Base-by-base conservation (phyloP, 179 eudicot species). In the Vitellaria paradoxa region DNA sequence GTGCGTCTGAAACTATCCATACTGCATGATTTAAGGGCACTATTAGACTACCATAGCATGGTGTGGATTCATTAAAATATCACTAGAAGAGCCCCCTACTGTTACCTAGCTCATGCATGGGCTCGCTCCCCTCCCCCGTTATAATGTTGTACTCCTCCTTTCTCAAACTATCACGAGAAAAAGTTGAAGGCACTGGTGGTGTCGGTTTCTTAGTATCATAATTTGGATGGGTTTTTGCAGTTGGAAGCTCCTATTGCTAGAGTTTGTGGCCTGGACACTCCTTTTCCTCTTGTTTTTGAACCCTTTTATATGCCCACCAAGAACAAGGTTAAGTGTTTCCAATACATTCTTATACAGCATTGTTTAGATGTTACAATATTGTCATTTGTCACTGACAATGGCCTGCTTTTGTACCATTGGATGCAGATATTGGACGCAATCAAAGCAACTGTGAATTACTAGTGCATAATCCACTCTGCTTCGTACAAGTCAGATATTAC, bases 201-300 rank as follows among this genome's bases (percentile, higher is more conserved):
- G 20, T 40, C 21, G 56, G 47, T 70, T 50, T 50, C 15, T 12
- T 70, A 30, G 37, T 30, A 30, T 30, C 37, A 30, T 30, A 30
- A 45, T 30, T 74, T 65, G 26, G 26, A 64, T 46, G 18, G 26
- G 56, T 9, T 68, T 76, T 79, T 85, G 88, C 96, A 96, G 99
- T 86, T 96, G 76, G 98, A 93, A 87, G 98, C 99, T 77, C 99
- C 99, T 1, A 85, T 96, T 61, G 91, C 98, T 68, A 84, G 99
- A 82, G 87, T 96, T 65, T 96, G 99, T 23, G 99, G 99, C 20
- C 82, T 90, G 68, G 99, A 96, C 74, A 96, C 98, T 45, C 99
- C 99, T 37, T 96, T 96, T 81, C 99, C 99, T 24, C 97, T 92
- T 65, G 97, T 96, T 55, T 96, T 93, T 75, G 99, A 96, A 80